Percentiles rank a stretch among this genome's conserved stretches.
Conservation (phyloP, 805 yeast genomes). For the Schizosaccharomyces lindneri region DNA sequence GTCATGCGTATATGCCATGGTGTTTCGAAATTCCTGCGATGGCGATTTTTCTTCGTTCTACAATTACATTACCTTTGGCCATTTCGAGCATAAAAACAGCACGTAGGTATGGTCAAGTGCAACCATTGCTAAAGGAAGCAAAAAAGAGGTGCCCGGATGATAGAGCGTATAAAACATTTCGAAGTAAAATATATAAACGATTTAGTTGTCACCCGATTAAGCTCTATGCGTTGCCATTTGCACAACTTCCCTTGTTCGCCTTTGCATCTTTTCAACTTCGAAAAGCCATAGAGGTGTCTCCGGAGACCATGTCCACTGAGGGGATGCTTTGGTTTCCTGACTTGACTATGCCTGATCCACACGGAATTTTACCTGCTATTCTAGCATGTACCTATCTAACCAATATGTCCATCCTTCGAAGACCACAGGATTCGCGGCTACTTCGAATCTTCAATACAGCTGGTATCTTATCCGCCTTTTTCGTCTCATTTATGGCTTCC, state of each 20-base stretch:
- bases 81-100: not conserved
- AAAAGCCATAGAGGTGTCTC: not conserved
- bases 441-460: not conserved
- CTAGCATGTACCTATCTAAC: not conserved
- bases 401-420: not conserved
- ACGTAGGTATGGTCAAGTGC: not conserved
- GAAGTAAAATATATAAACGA: not conserved
- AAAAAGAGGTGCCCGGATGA: not conserved
- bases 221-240: not conserved
- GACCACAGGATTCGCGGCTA: not conserved
- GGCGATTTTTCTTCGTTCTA: not conserved
- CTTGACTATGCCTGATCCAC: not conserved
- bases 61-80: not conserved
- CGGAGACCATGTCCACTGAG: not conserved
- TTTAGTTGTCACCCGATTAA: not conserved
- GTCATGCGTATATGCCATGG: not conserved
- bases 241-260: not conserved
- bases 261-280: not conserved
- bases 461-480: not conserved
- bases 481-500: not conserved
- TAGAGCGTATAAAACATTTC: not conserved
- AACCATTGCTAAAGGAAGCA: not conserved
- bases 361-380: not conserved
- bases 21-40: not conserved
- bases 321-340: conserved; percentile 1